phyloP scores from a whole-genome alignment of 768 basidiomycete species.

The Cystobasidium onofrii region DNA sequence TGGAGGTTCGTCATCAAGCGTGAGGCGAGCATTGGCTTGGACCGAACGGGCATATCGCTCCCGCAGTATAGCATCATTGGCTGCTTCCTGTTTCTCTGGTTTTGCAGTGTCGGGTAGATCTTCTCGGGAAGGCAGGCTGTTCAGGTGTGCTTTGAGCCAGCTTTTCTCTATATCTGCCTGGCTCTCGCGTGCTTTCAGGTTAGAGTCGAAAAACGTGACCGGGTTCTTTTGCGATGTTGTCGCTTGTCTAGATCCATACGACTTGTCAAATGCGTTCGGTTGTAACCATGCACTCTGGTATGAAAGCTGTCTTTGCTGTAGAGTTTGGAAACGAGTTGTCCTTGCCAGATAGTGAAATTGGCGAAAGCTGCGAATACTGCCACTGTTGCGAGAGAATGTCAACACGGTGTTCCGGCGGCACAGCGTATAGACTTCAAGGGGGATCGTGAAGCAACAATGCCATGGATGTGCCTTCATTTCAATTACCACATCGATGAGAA shows the following conservation, averaged over 20 bases:
- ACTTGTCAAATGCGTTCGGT: too few species aligned
- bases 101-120: neutral
- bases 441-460: neutral
- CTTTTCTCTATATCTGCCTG: conserved; percentile 13
- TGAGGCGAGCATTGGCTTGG: conserved; percentile 8
- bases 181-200: neutral
- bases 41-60: neutral
- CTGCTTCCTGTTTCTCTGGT: neutral
- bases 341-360: neutral
- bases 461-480: neutral
- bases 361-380: neutral
- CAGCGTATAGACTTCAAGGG: neutral
- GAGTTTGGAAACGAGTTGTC: neutral
- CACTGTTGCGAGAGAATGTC: neutral
- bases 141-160: conserved; percentile 12
- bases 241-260: too few species aligned
- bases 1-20: conserved; percentile 5
- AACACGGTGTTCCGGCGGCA: neutral
- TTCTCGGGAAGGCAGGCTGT: neutral
- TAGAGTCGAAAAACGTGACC: conserved; percentile 7
- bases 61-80: neutral
- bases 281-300: too few species aligned
- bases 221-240: neutral
- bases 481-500: too few species aligned
- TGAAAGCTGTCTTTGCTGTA: too few species aligned